Evolutionary conservation across 2,329 filamentous ascomycete genomes (phyloP), one percentile per base, ranked within the genome.

Genomic region (Pseudomassariella vexata): DNA sequence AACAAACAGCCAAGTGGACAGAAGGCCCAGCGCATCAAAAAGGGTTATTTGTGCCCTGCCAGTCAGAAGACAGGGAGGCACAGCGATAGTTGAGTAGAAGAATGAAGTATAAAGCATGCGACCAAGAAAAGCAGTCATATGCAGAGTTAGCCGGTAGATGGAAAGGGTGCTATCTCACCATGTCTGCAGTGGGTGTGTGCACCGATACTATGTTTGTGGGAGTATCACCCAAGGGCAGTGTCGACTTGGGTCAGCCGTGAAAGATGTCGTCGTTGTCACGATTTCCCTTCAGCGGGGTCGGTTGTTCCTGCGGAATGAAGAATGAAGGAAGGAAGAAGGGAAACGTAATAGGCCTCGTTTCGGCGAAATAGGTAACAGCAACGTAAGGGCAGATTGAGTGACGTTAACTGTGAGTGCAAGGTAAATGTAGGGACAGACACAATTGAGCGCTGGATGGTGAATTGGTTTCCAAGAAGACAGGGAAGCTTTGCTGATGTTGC

Each of bases 261-360:
- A 15, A 26, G 24, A 9, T 14, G 15, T 15, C 9, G 30, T 32
- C 21, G 24, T 33, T 33, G 22, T n/a, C n/a, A 18, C 32, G 24
- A 34, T 21, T n/a, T 14, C 25, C 15, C 24, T 21, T 28, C 32
- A 26, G 32, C 32, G 32, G 32, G 32, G 32, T 34, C 32, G 32
- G 32, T n/a, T n/a, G n/a, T n/a, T n/a, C n/a, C n/a, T n/a, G n/a
- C n/a, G n/a, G n/a, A n/a, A 34, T 34, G 32, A 34, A 24, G 32
- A 19, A 24, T 8, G 14, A 16, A 9, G 26, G 16, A 28, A 18
- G 16, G 16, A 28, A n/a, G n/a, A n/a, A n/a, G n/a, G n/a, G n/a
- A n/a, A n/a, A n/a, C n/a, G n/a, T n/a, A n/a, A n/a, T n/a, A n/a
- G n/a, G n/a, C n/a, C n/a, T n/a, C n/a, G n/a, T n/a, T n/a, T n/a